Evolutionary conservation across 148 eudicot species (phyloP).

Genomic region (Arctostaphylos glauca): DNA sequence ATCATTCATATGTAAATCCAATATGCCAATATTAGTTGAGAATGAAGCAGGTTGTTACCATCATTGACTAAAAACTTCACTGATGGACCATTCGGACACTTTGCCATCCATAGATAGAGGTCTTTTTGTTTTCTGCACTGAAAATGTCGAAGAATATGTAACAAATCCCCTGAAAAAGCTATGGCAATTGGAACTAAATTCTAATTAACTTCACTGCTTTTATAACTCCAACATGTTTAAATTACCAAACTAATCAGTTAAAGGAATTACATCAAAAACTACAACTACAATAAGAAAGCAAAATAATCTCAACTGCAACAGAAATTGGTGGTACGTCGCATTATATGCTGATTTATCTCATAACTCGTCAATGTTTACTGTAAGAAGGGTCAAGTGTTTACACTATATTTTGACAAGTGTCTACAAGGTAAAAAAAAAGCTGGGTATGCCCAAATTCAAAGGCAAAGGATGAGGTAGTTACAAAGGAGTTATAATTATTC

Average conservation of each 20-base stretch:
- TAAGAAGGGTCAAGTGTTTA: too few species aligned
- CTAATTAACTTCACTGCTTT: not conserved
- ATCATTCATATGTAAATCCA: too few species aligned
- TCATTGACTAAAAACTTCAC: slow-evolving; percentile 94
- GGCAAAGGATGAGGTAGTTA: too few species aligned
- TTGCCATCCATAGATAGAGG: slow-evolving; percentile 94
- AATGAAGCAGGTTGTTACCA: slow-evolving; percentile 14
- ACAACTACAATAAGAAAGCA: not conserved
- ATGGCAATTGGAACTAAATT: not conserved
- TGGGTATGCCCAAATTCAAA: too few species aligned
- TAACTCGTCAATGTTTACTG: not conserved
- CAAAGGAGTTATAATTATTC: too few species aligned
- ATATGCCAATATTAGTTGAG: too few species aligned
- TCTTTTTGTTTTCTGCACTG: slow-evolving; percentile 97
- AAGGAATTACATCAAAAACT: not conserved
- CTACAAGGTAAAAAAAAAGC: too few species aligned
- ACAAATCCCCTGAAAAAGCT: not conserved
- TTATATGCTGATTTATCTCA: not conserved
- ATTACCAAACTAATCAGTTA: not conserved
- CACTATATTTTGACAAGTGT: too few species aligned
- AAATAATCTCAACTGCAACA: too few species aligned
- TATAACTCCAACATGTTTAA: not conserved
- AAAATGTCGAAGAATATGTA: slow-evolving; percentile 3
- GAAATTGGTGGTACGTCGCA: too few species aligned
- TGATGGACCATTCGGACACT: slow-evolving; percentile 95